phyloP scores from a whole-genome alignment of 768 basidiomycete genomes.

The Boletellus emodensis region DNA sequence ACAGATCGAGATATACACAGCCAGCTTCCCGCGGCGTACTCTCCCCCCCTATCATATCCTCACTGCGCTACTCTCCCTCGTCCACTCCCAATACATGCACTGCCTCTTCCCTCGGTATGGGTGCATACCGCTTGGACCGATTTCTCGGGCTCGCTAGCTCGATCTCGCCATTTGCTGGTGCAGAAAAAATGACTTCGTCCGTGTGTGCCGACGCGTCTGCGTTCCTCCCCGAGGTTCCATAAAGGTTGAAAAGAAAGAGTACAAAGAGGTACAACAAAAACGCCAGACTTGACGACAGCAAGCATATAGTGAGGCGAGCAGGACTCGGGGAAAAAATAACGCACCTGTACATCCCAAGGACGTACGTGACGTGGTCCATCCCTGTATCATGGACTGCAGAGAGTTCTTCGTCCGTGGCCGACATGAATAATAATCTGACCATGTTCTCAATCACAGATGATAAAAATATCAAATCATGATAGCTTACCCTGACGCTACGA shows the following conservation, averaged over 20 bases:
- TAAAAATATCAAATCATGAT: neutral
- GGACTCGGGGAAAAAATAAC: slow-evolving; percentile 8
- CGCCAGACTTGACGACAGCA: slow-evolving; percentile 36
- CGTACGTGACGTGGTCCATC: slow-evolving; percentile 92
- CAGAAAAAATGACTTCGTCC: slow-evolving; percentile 18
- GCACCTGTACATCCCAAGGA: slow-evolving; percentile 79
- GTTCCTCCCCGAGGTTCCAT: slow-evolving; percentile 58
- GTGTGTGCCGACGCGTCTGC: slow-evolving; percentile 25
- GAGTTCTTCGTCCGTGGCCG: slow-evolving; percentile 90
- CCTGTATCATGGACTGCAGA: slow-evolving; percentile 59
- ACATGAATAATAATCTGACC: slow-evolving; percentile 78
- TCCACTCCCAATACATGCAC: slow-evolving; percentile 52
- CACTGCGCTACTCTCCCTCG: slow-evolving; percentile 31
- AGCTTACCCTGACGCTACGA: slow-evolving; percentile 67
- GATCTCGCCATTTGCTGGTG: slow-evolving; percentile 34
- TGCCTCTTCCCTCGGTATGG: slow-evolving; percentile 45
- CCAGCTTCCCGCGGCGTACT: too few species aligned
- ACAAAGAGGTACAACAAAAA: slow-evolving; percentile 78
- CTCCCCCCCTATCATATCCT: neutral
- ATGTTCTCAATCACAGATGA: neutral
- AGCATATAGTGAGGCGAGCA: neutral
- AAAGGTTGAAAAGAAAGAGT: slow-evolving; percentile 66
- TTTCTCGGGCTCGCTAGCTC: slow-evolving; percentile 35
- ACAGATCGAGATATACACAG: too few species aligned
- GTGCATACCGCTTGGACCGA: slow-evolving; percentile 60